phyloP scores from a whole-genome alignment of 129 eudicot species.

The Calendula officinalis region DNA sequence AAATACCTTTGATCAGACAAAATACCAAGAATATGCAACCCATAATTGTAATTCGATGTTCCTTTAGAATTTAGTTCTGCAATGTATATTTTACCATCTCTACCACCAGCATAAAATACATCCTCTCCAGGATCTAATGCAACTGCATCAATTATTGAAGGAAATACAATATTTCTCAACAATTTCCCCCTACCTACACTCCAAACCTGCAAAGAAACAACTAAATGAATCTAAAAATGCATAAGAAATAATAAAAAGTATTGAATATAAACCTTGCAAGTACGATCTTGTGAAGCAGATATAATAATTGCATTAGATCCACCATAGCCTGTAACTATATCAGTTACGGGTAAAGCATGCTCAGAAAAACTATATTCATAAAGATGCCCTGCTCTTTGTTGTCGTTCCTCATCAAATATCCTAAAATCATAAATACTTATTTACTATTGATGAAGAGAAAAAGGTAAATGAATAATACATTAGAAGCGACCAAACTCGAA shows the following conservation, averaged over 20 bases:
- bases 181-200: slow-evolving; percentile 59
- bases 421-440: slow-evolving; percentile 27
- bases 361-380: slow-evolving; percentile 82
- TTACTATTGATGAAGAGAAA: background rate
- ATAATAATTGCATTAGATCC: slow-evolving; percentile 80
- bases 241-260: background rate
- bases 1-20: slow-evolving; percentile 66
- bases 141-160: slow-evolving; percentile 73
- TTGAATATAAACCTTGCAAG: slow-evolving; percentile 71
- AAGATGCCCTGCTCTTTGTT: slow-evolving; percentile 59
- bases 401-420: slow-evolving; percentile 70
- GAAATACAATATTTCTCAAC: slow-evolving; percentile 69
- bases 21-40: slow-evolving; percentile 68
- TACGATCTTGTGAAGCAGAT: slow-evolving; percentile 87
- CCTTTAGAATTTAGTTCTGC: slow-evolving; percentile 63
- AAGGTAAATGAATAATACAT: slow-evolving; percentile 41
- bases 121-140: slow-evolving; percentile 73
- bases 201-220: slow-evolving; percentile 55
- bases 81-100: slow-evolving; percentile 85
- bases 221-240: background rate
- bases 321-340: slow-evolving; percentile 68
- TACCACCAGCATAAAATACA: slow-evolving; percentile 87
- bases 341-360: slow-evolving; percentile 82
- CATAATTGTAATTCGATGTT: slow-evolving; percentile 43
- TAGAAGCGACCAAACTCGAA: slow-evolving; percentile 88